Conservation (phyloP, 345 rosid genomes). For the Euphorbia pulcherrima region DNA sequence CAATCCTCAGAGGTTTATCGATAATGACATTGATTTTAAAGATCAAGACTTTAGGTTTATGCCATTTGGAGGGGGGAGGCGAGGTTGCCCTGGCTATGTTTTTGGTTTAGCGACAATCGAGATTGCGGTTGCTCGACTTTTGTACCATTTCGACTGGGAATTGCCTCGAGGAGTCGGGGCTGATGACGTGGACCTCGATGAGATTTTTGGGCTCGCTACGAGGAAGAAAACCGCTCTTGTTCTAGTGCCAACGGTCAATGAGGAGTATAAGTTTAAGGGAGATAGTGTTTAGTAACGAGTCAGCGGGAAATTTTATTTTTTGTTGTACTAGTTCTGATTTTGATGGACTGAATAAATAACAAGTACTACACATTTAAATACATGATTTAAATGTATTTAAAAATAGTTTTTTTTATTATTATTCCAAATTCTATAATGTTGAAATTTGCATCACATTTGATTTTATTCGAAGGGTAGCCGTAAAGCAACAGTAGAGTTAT, state of each 20-base stretch:
- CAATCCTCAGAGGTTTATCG: constrained; percentile 37
- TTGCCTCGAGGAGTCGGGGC: constrained; percentile 24
- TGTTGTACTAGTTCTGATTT: no score
- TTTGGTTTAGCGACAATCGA: constrained; percentile 28
- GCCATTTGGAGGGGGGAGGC: constrained; percentile 39
- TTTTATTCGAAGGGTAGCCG: no score
- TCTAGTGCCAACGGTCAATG: constrained; percentile 26
- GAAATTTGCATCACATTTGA: no score
- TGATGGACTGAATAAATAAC: no score
- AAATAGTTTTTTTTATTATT: no score
- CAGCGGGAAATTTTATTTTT: no score
- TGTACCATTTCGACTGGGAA: constrained; percentile 35
- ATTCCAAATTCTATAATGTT: no score
- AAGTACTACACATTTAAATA: no score
- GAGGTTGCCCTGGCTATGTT: constrained; percentile 36
- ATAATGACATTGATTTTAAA: constrained; percentile 12
- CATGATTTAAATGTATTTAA: no score
- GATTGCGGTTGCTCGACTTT: constrained; percentile 28
- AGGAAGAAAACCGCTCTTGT: constrained; percentile 35
- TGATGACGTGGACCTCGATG: constrained; percentile 21
- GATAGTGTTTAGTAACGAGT: not conserved
- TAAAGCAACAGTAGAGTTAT: no score
- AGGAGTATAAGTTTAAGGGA: not conserved
- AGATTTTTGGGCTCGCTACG: constrained; percentile 37
- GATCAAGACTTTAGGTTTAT: constrained; percentile 39